Evolutionary conservation across 345 rosid genomes (phyloP).

Genomic region (Eucalyptus cloeziana): DNA sequence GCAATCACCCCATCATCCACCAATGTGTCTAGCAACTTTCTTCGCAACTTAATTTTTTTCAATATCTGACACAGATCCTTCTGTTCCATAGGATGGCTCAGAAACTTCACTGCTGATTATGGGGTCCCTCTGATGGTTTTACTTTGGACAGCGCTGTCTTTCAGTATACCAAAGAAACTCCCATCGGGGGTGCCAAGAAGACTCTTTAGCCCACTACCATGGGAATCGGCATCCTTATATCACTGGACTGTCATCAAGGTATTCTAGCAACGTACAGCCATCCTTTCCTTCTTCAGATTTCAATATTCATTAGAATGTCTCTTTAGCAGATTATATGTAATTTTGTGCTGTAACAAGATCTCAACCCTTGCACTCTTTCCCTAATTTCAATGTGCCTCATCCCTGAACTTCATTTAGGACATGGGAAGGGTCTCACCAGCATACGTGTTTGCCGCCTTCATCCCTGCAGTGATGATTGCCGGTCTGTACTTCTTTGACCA

Average conservation of each 20-base stretch:
- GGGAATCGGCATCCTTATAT: slow-evolving; percentile 42
- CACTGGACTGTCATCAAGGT: slow-evolving; percentile 85
- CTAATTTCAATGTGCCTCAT: not conserved
- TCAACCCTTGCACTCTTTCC: not conserved
- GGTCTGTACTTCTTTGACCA: slow-evolving; percentile 85
- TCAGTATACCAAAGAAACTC: slow-evolving; percentile 22
- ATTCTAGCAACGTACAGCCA: not conserved
- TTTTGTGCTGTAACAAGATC: not conserved
- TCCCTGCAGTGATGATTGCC: slow-evolving; percentile 76
- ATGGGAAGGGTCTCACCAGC: slow-evolving; percentile 53
- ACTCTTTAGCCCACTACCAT: slow-evolving; percentile 64
- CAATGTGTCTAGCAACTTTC: not conserved
- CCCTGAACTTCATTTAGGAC: slow-evolving; percentile 27
- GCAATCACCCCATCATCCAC: not conserved
- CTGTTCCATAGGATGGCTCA: slow-evolving; percentile 23
- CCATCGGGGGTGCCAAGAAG: slow-evolving; percentile 75
- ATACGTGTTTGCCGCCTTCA: slow-evolving; percentile 56
- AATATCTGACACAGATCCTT: not conserved
- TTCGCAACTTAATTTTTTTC: not conserved
- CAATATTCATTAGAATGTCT: not conserved
- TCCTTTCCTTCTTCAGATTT: not conserved
- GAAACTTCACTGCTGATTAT: slow-evolving; percentile 69
- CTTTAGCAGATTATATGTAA: not conserved
- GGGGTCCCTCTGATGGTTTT: slow-evolving; percentile 86
- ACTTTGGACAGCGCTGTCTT: slow-evolving; percentile 68